phyloP scores from a whole-genome alignment of 306 rosid genomes.

The Citrullus colocynthis region DNA sequence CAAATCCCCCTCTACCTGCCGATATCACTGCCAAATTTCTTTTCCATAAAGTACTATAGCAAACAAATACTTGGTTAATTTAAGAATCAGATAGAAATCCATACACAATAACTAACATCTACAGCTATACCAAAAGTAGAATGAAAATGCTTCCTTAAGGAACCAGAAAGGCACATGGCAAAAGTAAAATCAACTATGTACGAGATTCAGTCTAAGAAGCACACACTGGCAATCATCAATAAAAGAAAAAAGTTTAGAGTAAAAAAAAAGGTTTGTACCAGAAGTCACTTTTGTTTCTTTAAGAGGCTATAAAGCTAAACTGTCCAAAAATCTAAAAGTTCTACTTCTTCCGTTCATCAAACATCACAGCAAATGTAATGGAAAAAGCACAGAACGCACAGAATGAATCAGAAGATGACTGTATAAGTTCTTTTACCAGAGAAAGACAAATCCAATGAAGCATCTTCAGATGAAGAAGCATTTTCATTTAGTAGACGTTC shows the following conservation, averaged over 20 bases:
- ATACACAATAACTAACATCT: not conserved
- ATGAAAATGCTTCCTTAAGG: too few species aligned
- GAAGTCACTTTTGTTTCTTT: not conserved
- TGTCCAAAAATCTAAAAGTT: not conserved
- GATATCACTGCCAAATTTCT: not conserved
- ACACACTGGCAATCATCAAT: too few species aligned
- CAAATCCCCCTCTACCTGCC: not conserved
- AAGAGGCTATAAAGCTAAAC: not conserved
- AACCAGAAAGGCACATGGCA: too few species aligned
- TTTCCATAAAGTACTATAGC: not conserved
- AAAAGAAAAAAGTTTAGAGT: too few species aligned
- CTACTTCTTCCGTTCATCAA: not conserved
- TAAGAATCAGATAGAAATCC: not conserved
- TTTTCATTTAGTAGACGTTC: slow-evolving; percentile 34
- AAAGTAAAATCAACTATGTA: too few species aligned
- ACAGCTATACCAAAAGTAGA: too few species aligned
- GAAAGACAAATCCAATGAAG: slow-evolving; percentile 34
- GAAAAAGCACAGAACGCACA: not conserved
- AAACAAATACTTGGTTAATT: not conserved
- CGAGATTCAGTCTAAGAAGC: too few species aligned
- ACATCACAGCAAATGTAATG: not conserved
- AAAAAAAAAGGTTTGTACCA: not conserved
- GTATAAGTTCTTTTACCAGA: slow-evolving; percentile 15
- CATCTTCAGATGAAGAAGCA: slow-evolving; percentile 33
- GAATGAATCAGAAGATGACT: not conserved